A percentile compares a stretch with the other conserved stretches of the same genome.
phyloP scores from a whole-genome alignment of 1,139 yeast species.

The Pichia sp. region DNA sequence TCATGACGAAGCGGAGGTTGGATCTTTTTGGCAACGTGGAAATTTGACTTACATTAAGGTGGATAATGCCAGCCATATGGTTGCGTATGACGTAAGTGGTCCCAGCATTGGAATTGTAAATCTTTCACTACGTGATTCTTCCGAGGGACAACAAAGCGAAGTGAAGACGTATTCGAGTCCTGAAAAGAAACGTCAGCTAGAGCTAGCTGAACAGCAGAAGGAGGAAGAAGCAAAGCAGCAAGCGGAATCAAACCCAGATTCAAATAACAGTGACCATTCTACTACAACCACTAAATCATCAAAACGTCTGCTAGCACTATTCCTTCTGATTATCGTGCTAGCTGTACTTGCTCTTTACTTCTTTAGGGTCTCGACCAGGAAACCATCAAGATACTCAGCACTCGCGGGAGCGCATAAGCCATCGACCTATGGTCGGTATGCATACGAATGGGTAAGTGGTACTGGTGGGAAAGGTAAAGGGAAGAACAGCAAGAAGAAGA shows the following conservation, averaged over 20 bases:
- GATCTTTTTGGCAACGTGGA: conserved; percentile 53
- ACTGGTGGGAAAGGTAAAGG: conserved; percentile 22
- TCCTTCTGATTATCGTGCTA: conserved; percentile 4
- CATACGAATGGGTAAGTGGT: conserved; percentile 15
- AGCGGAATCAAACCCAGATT: not conserved
- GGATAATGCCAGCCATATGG: conserved; percentile 87
- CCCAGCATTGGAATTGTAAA: conserved; percentile 68
- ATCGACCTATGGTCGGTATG: conserved; percentile 11
- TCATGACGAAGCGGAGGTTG: conserved; percentile 46
- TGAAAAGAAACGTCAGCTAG: not conserved
- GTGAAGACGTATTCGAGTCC: conserved; percentile 2
- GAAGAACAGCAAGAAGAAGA: conserved; percentile 40
- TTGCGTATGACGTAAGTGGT: conserved; percentile 77
- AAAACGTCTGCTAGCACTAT: conserved; percentile 2
- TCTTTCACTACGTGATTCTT: conserved; percentile 22
- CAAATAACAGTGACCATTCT: not conserved
- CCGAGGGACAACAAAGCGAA: conserved; percentile 2
- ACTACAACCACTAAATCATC: conserved; percentile 1
- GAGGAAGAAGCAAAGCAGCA: conserved; percentile 1
- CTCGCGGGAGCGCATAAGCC: conserved; percentile 10
- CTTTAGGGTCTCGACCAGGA: conserved; percentile 23
- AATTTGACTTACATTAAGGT: conserved; percentile 76
- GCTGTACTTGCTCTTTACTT: conserved; percentile 29
- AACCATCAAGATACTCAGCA: conserved; percentile 12
- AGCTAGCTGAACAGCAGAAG: conserved; percentile 1